phyloP scores from a whole-genome alignment of 202 grass and related monocot genomes.

The Musa balbisiana region DNA sequence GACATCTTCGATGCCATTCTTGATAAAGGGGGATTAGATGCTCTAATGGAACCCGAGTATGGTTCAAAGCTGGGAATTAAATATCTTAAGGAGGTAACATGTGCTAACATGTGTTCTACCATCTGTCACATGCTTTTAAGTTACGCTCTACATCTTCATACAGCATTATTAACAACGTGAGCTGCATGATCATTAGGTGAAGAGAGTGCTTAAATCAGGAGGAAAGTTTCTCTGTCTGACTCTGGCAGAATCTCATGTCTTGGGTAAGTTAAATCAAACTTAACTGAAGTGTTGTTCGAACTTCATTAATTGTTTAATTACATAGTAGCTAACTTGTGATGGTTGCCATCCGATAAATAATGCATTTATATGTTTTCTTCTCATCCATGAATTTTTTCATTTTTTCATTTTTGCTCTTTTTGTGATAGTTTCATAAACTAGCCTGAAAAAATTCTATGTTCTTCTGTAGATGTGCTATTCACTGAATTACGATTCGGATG shows the following conservation, averaged over 20 bases:
- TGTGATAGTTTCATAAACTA: neutral
- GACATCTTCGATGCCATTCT: constrained; percentile 65
- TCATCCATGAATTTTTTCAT: neutral
- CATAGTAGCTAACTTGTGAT: neutral
- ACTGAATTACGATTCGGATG: constrained; percentile 93
- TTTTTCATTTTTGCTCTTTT: neutral
- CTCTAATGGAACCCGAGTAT: constrained; percentile 82
- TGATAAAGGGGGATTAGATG: constrained; percentile 99
- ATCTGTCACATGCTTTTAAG: neutral
- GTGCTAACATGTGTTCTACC: constrained; percentile 6
- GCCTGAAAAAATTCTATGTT: neutral
- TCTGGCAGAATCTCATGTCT: constrained; percentile 91
- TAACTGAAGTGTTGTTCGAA: constrained; percentile 13
- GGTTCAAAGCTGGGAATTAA: constrained; percentile 72
- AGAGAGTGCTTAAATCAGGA: constrained; percentile 76
- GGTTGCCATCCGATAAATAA: too few relatives aligned
- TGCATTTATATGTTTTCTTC: neutral
- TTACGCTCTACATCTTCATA: constrained; percentile 10
- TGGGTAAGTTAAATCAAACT: constrained; percentile 42
- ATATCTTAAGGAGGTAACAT: constrained; percentile 75
- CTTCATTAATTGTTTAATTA: neutral
- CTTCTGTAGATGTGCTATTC: constrained; percentile 62
- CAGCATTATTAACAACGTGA: constrained; percentile 14
- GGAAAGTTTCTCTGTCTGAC: constrained; percentile 86
- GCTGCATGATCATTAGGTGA: constrained; percentile 30